A percentile compares a stretch with the other conserved stretches of the same genome.
phyloP scores from a whole-genome alignment of 2,329 filamentous ascomycete species.

The Botrytis hyacinthi region DNA sequence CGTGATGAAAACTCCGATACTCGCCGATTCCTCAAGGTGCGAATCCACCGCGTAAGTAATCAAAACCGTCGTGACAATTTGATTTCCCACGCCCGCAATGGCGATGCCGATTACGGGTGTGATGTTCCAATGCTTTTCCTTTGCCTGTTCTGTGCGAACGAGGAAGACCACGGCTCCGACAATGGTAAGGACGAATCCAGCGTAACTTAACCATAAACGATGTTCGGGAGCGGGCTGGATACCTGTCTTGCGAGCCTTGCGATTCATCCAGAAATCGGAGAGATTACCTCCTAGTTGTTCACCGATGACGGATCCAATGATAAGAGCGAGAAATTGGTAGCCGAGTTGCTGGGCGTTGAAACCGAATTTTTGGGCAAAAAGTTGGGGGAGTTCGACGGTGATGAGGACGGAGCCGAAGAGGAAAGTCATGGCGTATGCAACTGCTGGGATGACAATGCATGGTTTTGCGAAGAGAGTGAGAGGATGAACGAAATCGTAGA shows the following conservation, averaged over 20 bases:
- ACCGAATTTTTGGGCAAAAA: slow-evolving; percentile 54
- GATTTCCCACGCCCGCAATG: slow-evolving; percentile 53
- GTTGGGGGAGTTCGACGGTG: slow-evolving; percentile 58
- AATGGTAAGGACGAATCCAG: slow-evolving; percentile 50
- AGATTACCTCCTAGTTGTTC: slow-evolving; percentile 56
- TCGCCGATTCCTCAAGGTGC: slow-evolving; percentile 50
- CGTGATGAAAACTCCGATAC: slow-evolving; percentile 58
- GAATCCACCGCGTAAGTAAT: slow-evolving; percentile 53
- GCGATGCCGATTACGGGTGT: slow-evolving; percentile 55
- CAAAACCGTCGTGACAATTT: slow-evolving; percentile 49
- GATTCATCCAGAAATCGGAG: slow-evolving; percentile 53
- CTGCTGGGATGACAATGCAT: slow-evolving; percentile 50
- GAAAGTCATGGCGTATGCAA: slow-evolving; percentile 58
- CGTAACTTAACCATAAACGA: slow-evolving; percentile 56
- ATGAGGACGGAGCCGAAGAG: slow-evolving; percentile 52
- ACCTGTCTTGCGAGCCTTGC: slow-evolving; percentile 40
- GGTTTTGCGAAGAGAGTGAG: slow-evolving; percentile 44
- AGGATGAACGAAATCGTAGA: slow-evolving; percentile 53
- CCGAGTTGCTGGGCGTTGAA: slow-evolving; percentile 58
- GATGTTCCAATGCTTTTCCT: slow-evolving; percentile 50
- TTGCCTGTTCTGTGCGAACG: slow-evolving; percentile 48
- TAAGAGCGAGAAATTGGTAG: slow-evolving; percentile 55
- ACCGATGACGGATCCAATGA: slow-evolving; percentile 56
- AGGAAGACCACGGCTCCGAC: slow-evolving; percentile 54
- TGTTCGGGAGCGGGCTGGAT: slow-evolving; percentile 47